Base-by-base conservation (phyloP, 2,329 filamentous ascomycete species). In the Alternaria triticimaculans region DNA sequence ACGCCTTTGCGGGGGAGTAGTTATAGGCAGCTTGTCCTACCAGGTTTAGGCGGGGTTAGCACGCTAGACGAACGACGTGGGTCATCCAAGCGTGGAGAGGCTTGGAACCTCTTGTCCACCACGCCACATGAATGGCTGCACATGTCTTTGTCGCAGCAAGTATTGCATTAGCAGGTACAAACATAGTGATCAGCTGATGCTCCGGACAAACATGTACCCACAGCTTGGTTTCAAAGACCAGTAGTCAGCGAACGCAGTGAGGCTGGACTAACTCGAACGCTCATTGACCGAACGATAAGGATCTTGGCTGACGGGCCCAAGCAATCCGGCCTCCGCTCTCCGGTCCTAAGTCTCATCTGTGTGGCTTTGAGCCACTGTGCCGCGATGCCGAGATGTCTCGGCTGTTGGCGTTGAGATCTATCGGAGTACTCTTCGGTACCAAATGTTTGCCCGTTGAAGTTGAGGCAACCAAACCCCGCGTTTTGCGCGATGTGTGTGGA, bases 231-330 rank as follows among this genome's bases (percentile, higher is more conserved):
- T 30, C 60, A 44, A 48, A 62, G 63, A 41, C 33, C 43, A 57
- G 56, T 33, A 30, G 21, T 28, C 6, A 30, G 8, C 25, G 8
- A 45, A 43, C 25, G 25, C 49, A 33, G 43, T 33, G 54, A 60
- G 55, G 61, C 46, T 60, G 59, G 30, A 46, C 60, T 62, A 43
- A 54, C 44, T 58, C 53, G 62, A 50, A 33, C 60, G 59, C 43
- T 65, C 59, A 51, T 59, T 44, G 59, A 64, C 58, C 53, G 58
- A 60, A 64, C 46, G 72, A 71, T 71, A 75, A 74, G 72, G 63
- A 50, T 60, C 77, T 78, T 78, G 77, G 77, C 77, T 76, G 63
- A 72, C 73, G 64, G 67, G 18, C 60, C 75, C 75, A 76, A 78
- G 72, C 67, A 65, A 41, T 55, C 67, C 57, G 63, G 66, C 71